Percentiles rank a stretch among this genome's conserved stretches.
Conservation (phyloP, 352 stramenopile genomes). For the Pythium sukuiense region DNA sequence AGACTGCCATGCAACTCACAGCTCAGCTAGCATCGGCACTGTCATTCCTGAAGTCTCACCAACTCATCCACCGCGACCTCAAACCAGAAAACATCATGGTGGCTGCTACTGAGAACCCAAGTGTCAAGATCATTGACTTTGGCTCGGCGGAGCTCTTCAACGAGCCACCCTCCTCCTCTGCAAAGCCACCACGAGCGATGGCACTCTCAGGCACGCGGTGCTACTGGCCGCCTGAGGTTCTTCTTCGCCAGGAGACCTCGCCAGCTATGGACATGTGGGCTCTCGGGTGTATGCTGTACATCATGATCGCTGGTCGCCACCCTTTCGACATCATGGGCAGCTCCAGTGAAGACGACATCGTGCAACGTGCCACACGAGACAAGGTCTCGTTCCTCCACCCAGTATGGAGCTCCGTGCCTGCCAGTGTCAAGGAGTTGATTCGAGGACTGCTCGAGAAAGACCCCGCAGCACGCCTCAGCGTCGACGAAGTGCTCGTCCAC, state of each 20-base stretch:
- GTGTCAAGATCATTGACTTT: conserved; percentile 89
- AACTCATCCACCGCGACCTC: conserved; percentile 84
- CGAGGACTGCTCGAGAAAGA: conserved; percentile 75
- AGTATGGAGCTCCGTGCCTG: conserved; percentile 50
- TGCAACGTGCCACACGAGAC: conserved; percentile 48
- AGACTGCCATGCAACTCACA: conserved; percentile 49
- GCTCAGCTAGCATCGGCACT: conserved; percentile 67
- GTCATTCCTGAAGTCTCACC: conserved; percentile 54
- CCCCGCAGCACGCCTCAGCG: conserved; percentile 42
- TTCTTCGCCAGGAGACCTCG: conserved; percentile 53
- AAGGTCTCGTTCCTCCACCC: conserved; percentile 57
- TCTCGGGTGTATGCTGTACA: conserved; percentile 87
- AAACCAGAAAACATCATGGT: conserved; percentile 91
- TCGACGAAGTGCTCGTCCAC: conserved; percentile 54
- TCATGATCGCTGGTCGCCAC: conserved; percentile 81
- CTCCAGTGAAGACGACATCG: conserved; percentile 76
- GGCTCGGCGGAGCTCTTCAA: conserved; percentile 52
- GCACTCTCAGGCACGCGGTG: conserved; percentile 76
- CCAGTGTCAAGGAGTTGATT: conserved; percentile 64
- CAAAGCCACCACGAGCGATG: conserved; percentile 15
- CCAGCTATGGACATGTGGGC: conserved; percentile 89
- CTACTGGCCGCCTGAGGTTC: conserved; percentile 85
- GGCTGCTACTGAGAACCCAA: conserved; percentile 1
- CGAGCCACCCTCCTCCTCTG: conserved; percentile 4
- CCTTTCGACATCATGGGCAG: conserved; percentile 84